Evolutionary conservation across 495 filamentous ascomycete genomes (phyloP).

Genomic region (Podospora comata): DNA sequence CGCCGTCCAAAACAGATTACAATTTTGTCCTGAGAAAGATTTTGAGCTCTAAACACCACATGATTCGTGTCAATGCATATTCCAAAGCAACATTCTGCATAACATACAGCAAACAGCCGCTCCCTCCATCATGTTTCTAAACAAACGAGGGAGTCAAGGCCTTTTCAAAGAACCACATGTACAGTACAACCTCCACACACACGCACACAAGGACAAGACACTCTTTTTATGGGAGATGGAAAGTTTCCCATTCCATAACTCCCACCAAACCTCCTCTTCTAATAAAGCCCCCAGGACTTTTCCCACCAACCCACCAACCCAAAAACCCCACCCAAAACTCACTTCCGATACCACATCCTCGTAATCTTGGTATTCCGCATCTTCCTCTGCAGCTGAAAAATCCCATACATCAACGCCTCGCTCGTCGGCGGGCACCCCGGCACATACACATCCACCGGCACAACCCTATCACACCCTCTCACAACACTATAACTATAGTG

Average conservation of each 20-base stretch:
- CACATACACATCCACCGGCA: constrained; percentile 90
- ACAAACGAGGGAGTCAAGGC: too few relatives aligned
- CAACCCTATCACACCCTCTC: constrained; percentile 83
- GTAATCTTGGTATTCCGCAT: constrained; percentile 75
- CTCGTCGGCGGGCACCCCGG: constrained; percentile 87
- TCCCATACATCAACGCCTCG: constrained; percentile 85
- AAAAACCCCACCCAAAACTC: constrained; percentile 3
- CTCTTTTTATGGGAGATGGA: neutral
- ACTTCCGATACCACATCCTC: constrained; percentile 55
- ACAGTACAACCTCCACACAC: constrained; percentile 13
- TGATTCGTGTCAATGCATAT: too few relatives aligned
- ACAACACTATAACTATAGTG: constrained; percentile 90
- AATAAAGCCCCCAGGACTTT: neutral
- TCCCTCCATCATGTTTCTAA: too few relatives aligned
- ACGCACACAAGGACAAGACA: neutral
- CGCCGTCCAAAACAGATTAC: too few relatives aligned
- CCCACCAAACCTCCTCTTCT: neutral
- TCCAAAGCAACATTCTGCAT: too few relatives aligned
- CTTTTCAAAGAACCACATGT: constrained; percentile 6
- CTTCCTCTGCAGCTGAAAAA: constrained; percentile 85
- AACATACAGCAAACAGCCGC: too few relatives aligned
- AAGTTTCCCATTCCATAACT: neutral
- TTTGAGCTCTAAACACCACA: too few relatives aligned
- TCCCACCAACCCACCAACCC: neutral
- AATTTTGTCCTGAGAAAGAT: too few relatives aligned